phyloP scores from a whole-genome alignment of 2,329 filamentous ascomycete genomes.

The Penicillium sp. region DNA sequence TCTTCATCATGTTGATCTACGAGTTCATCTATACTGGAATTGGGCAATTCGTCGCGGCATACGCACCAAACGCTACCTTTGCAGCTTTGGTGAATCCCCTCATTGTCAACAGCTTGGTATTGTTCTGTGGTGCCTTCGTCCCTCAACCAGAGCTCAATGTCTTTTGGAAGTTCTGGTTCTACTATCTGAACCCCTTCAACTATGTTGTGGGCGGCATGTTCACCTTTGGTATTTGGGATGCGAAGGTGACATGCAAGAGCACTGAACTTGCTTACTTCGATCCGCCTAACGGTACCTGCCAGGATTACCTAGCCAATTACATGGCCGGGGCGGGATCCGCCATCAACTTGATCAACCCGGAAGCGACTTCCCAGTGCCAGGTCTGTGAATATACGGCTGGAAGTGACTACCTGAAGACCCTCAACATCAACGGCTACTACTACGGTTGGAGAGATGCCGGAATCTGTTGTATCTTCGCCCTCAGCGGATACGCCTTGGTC shows the following conservation, averaged over 20 bases:
- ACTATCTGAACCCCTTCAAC: constrained; percentile 9
- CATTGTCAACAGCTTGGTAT: constrained; percentile 5
- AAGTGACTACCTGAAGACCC: constrained; percentile 56
- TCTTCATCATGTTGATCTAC: constrained; percentile 13
- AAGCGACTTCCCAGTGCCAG: constrained; percentile 53
- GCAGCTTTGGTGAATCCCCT: constrained; percentile 4
- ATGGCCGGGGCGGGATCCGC: constrained; percentile 43
- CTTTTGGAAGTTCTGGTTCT: constrained; percentile 12
- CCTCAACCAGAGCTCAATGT: constrained; percentile 6
- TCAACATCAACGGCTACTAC: constrained; percentile 60
- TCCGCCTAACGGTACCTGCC: constrained; percentile 44
- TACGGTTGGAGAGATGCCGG: constrained; percentile 66
- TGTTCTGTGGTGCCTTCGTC: constrained; percentile 8
- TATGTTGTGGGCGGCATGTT: constrained; percentile 9
- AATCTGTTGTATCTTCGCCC: constrained; percentile 56
- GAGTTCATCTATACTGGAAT: constrained; percentile 13
- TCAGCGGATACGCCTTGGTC: constrained; percentile 52
- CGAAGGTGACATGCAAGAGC: background rate
- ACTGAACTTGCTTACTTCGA: constrained; percentile 7
- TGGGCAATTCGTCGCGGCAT: constrained; percentile 11
- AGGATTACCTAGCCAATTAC: constrained; percentile 56
- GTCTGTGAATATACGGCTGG: constrained; percentile 62
- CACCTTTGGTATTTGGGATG: constrained; percentile 4
- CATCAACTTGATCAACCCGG: constrained; percentile 58
- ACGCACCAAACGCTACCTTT: constrained; percentile 10